Evolutionary conservation across 129 eudicot genomes (phyloP).

Genomic region (Sambucus nigra): DNA sequence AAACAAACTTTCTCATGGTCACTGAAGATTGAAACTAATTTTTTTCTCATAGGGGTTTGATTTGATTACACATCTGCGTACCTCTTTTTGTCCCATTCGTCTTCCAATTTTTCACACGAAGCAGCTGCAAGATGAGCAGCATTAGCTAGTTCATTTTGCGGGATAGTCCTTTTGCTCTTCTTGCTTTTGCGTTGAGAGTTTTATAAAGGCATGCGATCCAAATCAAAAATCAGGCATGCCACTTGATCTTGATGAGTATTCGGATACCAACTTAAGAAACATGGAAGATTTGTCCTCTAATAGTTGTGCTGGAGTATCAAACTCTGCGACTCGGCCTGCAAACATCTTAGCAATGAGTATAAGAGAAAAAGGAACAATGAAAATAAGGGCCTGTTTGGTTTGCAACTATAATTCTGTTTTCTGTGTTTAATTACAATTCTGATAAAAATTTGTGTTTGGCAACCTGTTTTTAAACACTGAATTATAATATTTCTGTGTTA

Average conservation of each 20-base stretch:
- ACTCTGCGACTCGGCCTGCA: conserved; percentile 90
- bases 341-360: too few species aligned
- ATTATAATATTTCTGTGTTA: too few species aligned
- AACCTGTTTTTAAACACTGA: too few species aligned
- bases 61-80: conserved; percentile 11
- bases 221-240: conserved; percentile 45
- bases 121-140: conserved; percentile 11
- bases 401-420: too few species aligned
- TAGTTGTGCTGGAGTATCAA: conserved; percentile 65
- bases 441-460: too few species aligned
- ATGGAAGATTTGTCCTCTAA: conserved; percentile 78
- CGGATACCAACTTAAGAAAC: conserved; percentile 74
- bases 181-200: not conserved
- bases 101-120: too few species aligned
- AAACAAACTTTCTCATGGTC: not conserved
- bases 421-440: too few species aligned
- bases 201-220: conserved; percentile 6
- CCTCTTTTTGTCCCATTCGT: conserved; percentile 20
- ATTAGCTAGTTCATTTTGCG: conserved; percentile 5
- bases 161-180: conserved; percentile 8
- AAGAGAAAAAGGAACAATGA: too few species aligned
- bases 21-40: conserved; percentile 15
- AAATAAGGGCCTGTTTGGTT: too few species aligned
- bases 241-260: conserved; percentile 76
- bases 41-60: conserved; percentile 22